Evolutionary conservation across 495 filamentous ascomycete species (phyloP).

Genomic region (Trichodelitschia bisporula): DNA sequence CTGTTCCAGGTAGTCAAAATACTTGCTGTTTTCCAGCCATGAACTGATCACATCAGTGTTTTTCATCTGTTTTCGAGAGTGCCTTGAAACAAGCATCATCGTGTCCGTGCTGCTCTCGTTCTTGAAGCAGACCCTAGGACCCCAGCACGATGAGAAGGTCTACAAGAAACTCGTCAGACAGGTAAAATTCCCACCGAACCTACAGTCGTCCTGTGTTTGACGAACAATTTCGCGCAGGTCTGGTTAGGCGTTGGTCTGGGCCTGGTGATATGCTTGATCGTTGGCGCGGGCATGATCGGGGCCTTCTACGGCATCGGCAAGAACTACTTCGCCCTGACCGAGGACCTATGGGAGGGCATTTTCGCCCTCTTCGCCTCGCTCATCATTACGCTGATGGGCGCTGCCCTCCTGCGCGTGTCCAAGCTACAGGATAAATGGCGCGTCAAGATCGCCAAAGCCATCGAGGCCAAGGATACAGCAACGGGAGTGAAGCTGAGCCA

Average conservation of each 20-base stretch:
- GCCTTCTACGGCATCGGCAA: conserved; percentile 50
- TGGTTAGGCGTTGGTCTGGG: conserved; percentile 44
- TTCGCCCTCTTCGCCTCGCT: conserved; percentile 44
- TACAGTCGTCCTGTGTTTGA: not conserved
- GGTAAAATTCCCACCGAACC: conserved; percentile 18
- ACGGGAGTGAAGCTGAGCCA: conserved; percentile 8
- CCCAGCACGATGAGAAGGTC: conserved; percentile 24
- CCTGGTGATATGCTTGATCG: conserved; percentile 36
- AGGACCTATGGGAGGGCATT: conserved; percentile 57
- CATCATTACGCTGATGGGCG: conserved; percentile 60
- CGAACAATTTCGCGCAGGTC: conserved; percentile 22
- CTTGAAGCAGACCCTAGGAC: conserved; percentile 50
- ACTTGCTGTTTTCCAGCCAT: conserved; percentile 52
- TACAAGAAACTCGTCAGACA: conserved; percentile 50
- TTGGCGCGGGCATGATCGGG: conserved; percentile 53
- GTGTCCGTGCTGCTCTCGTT: conserved; percentile 65
- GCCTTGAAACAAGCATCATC: conserved; percentile 55
- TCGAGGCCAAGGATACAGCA: conserved; percentile 27
- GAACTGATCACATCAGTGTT: conserved; percentile 37
- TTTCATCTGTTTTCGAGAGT: conserved; percentile 72
- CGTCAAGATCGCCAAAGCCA: conserved; percentile 41
- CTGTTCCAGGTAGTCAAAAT: conserved; percentile 24
- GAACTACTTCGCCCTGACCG: conserved; percentile 36
- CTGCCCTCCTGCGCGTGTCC: conserved; percentile 52
- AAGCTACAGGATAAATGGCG: conserved; percentile 76